These are phyloP conservation scores for Mycena galericulata DNA, from an alignment of 768 basidiomycete genomes.

Conservation along the genomic window DNA sequence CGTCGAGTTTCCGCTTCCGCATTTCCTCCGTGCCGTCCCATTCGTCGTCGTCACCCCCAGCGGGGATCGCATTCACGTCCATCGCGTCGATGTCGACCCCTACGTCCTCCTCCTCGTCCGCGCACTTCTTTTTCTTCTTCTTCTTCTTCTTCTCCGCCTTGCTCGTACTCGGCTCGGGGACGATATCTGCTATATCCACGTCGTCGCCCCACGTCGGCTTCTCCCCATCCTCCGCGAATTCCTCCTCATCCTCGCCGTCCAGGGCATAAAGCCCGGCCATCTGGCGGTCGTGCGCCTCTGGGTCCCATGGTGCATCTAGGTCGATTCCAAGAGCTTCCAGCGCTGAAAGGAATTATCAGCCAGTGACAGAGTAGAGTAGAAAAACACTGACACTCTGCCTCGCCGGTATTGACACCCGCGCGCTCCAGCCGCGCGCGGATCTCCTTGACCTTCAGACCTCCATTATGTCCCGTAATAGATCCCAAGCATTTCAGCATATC, in stretches of 20 bases:
- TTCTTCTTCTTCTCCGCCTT: conserved; percentile 68
- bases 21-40: conserved; percentile 94
- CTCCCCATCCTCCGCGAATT: conserved; percentile 53
- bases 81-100: conserved; percentile 72
- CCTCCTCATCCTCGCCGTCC: conserved; percentile 43
- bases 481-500: too few species aligned
- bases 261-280: conserved; percentile 82
- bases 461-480: too few species aligned
- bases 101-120: conserved; percentile 55
- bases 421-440: conserved; percentile 79
- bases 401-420: conserved; percentile 67
- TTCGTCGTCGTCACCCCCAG: conserved; percentile 68
- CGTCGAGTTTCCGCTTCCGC: conserved; percentile 83
- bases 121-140: conserved; percentile 53
- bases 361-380: not conserved
- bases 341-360: conserved; percentile 50
- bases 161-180: conserved; percentile 47
- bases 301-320: conserved; percentile 94
- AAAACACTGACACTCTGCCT: conserved; percentile 47
- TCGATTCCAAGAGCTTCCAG: conserved; percentile 71
- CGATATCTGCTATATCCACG: conserved; percentile 81
- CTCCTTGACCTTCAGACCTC: conserved; percentile 88
- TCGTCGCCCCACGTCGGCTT: conserved; percentile 96
- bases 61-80: conserved; percentile 56
- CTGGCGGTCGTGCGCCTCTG: conserved; percentile 83